Evolutionary conservation across 352 stramenopile genomes (phyloP).

Genomic region (Pythium monospermum): DNA sequence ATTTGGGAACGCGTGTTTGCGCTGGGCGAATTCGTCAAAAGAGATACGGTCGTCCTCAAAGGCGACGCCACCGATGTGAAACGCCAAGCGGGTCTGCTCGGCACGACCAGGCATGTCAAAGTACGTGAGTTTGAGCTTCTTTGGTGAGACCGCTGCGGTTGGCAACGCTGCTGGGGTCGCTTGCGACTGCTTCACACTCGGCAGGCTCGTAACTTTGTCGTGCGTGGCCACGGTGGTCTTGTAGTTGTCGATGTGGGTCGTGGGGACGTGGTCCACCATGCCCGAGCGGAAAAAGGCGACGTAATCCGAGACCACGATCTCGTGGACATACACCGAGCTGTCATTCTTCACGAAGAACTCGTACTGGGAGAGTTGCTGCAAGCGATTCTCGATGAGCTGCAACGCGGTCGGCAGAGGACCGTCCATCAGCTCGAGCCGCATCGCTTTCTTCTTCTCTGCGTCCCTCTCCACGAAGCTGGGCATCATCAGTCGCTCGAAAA

Average conservation of each 20-base stretch:
- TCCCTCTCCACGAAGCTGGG: slow-evolving; percentile 3
- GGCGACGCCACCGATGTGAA: slow-evolving; percentile 19
- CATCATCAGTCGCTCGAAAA: slow-evolving; percentile 4
- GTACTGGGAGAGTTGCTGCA: neutral
- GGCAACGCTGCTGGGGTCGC: neutral
- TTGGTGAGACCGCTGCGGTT: neutral
- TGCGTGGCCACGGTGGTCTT: slow-evolving; percentile 1
- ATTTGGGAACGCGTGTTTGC: slow-evolving; percentile 20
- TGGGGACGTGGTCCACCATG: slow-evolving; percentile 26
- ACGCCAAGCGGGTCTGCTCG: slow-evolving; percentile 23
- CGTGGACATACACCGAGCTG: slow-evolving; percentile 1
- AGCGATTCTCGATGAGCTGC: slow-evolving; percentile 2
- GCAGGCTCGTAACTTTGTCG: slow-evolving; percentile 1
- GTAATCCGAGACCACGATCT: slow-evolving; percentile 16
- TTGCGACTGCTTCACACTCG: neutral
- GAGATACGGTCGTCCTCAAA: slow-evolving; percentile 32
- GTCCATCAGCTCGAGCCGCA: neutral
- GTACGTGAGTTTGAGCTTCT: slow-evolving; percentile 24
- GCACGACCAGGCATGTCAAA: slow-evolving; percentile 27
- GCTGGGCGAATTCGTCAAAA: slow-evolving; percentile 6
- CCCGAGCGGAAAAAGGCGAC: slow-evolving; percentile 17
- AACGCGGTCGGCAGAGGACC: neutral
- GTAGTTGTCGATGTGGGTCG: slow-evolving; percentile 19
- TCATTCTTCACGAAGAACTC: neutral
- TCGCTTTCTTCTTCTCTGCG: slow-evolving; percentile 2